phyloP scores from a whole-genome alignment of 805 yeast species.

The Schwanniomyces pseudopolymorphus region DNA sequence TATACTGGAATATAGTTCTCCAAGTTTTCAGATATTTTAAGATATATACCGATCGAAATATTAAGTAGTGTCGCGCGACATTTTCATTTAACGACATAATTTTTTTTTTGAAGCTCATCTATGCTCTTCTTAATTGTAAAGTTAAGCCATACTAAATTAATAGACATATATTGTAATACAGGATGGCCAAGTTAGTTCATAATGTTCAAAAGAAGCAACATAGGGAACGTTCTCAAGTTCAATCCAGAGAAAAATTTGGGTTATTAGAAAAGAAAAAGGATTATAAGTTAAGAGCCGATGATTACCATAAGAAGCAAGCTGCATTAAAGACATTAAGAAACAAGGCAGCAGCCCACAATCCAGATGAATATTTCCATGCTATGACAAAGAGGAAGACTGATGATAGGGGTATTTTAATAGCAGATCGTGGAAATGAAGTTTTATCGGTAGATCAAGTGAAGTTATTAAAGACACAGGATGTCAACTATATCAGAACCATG shows the following conservation, averaged over 20 bases:
- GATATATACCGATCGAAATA: neutral
- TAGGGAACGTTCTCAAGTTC: slow-evolving; percentile 87
- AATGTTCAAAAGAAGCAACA: slow-evolving; percentile 96
- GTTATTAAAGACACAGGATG: slow-evolving; percentile 86
- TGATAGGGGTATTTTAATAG: slow-evolving; percentile 61
- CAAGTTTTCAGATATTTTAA: too few relatives aligned
- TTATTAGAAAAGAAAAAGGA: slow-evolving; percentile 83
- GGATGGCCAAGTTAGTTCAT: slow-evolving; percentile 79
- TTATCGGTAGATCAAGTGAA: slow-evolving; percentile 74
- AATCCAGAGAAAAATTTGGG: slow-evolving; percentile 71
- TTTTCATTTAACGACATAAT: slow-evolving; percentile 1
- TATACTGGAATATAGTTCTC: neutral
- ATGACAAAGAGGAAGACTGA: slow-evolving; percentile 77
- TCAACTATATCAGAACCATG: slow-evolving; percentile 77
- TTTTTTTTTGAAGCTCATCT: slow-evolving; percentile 5
- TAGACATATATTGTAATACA: neutral
- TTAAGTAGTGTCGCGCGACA: neutral
- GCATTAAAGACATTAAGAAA: slow-evolving; percentile 68
- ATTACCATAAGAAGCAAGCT: slow-evolving; percentile 58
- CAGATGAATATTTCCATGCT: slow-evolving; percentile 95
- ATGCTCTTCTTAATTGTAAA: neutral
- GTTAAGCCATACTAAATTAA: neutral
- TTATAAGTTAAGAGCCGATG: slow-evolving; percentile 50
- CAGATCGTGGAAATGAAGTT: slow-evolving; percentile 63
- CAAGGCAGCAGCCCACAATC: slow-evolving; percentile 75